Evolutionary conservation across 257 asterid genomes (phyloP).

Genomic region (Penstemon davidsonii): DNA sequence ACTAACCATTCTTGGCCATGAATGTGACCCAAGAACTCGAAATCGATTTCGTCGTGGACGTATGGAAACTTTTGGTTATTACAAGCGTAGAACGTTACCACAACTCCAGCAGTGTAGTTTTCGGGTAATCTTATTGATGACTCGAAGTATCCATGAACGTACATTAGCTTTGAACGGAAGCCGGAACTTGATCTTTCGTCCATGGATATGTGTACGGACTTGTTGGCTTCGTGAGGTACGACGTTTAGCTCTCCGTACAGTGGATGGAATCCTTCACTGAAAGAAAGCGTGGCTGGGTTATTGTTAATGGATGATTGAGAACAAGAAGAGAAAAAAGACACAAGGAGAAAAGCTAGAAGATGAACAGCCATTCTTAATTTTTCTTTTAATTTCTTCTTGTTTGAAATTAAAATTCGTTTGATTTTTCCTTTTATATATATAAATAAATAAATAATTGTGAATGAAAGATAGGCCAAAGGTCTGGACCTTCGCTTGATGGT

Average conservation of each 20-base stretch:
- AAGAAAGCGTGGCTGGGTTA: conserved; percentile 11
- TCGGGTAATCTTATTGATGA: conserved; percentile 43
- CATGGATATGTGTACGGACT: conserved; percentile 38
- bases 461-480: background rate
- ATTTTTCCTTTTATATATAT: too few species aligned
- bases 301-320: background rate
- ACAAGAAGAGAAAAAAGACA: background rate
- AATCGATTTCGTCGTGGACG: conserved; percentile 43
- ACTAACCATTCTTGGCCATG: conserved; percentile 34
- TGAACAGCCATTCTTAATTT: background rate
- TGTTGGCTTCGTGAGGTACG: conserved; percentile 29
- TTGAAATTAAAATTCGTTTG: too few species aligned
- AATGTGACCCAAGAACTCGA: conserved; percentile 46
- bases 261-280: conserved; percentile 33
- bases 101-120: conserved; percentile 45
- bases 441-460: background rate
- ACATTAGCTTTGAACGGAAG: conserved; percentile 36
- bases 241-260: conserved; percentile 41
- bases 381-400: too few species aligned
- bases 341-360: background rate
- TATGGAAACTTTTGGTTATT: conserved; percentile 35
- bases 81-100: conserved; percentile 40
- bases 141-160: conserved; percentile 37
- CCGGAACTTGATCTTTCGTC: conserved; percentile 43
- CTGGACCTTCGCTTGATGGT: background rate